Percentiles rank a stretch among this genome's conserved stretches.
Evolutionary conservation across 768 basidiomycete species (phyloP).

Genomic region (Mrakia gelida): DNA sequence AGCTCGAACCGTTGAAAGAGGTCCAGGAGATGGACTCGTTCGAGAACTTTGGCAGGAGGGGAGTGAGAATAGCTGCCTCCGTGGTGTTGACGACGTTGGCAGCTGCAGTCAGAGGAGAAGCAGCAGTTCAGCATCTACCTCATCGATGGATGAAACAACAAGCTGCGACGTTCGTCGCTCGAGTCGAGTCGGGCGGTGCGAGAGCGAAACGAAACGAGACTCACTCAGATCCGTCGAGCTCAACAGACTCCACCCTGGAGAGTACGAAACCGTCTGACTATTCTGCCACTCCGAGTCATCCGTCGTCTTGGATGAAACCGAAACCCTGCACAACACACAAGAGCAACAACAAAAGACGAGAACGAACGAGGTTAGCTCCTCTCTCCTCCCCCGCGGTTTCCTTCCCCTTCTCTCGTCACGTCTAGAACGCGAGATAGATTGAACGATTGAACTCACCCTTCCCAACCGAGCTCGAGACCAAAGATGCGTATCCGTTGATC

Average conservation of each 20-base stretch:
- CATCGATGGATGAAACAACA: not conserved
- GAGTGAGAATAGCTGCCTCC: not conserved
- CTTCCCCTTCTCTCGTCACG: not conserved
- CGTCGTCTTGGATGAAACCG: not conserved
- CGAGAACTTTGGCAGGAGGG: not conserved
- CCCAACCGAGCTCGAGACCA: conserved; percentile 8
- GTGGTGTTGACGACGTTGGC: conserved; percentile 17
- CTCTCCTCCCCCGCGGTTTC: not conserved
- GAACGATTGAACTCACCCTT: conserved; percentile 4
- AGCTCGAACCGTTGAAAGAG: not conserved
- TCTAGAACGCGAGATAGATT: not conserved
- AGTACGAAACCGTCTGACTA: not conserved
- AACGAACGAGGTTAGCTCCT: not conserved
- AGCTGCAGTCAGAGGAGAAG: not conserved
- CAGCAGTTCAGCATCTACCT: not conserved
- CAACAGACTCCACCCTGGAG: conserved; percentile 19
- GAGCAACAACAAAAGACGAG: not conserved
- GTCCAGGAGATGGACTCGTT: conserved; percentile 27
- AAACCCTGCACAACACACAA: not conserved
- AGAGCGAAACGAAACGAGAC: not conserved
- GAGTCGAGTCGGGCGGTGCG: not conserved
- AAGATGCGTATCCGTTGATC: not conserved
- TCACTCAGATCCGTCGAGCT: conserved; percentile 13
- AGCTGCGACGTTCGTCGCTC: not conserved
- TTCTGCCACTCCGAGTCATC: conserved; percentile 13